Evolutionary conservation across 371 early-diverging fungal species (phyloP).

Genomic region (Haplosporangium sp.): DNA sequence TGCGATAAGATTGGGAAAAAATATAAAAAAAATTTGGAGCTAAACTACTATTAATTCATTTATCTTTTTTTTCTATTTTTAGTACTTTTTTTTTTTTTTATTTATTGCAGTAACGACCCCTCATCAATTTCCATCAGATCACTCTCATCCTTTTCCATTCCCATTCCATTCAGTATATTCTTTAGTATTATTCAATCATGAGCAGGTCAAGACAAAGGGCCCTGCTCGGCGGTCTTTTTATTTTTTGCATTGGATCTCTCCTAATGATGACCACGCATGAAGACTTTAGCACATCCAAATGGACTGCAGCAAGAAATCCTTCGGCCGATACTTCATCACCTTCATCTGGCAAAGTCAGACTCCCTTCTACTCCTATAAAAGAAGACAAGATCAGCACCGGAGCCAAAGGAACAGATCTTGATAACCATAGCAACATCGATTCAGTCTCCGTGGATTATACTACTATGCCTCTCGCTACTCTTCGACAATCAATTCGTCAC

Average conservation of each 20-base stretch:
- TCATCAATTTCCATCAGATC: too few relatives aligned
- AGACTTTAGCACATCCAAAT: background rate
- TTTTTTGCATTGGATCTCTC: constrained; percentile 48
- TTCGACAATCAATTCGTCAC: constrained; percentile 16
- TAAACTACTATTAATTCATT: too few relatives aligned
- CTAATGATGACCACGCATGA: constrained; percentile 30
- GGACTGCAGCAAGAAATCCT: constrained; percentile 4
- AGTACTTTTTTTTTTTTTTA: background rate
- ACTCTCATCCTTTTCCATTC: background rate
- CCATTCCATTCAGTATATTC: background rate
- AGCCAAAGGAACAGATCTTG: constrained; percentile 28
- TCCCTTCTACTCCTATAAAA: background rate
- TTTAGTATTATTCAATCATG: background rate
- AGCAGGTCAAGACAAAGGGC: constrained; percentile 44
- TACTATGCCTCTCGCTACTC: constrained; percentile 5
- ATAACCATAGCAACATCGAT: constrained; percentile 29
- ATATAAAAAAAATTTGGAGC: too few relatives aligned
- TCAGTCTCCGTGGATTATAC: background rate
- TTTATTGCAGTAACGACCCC: background rate
- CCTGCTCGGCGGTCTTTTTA: constrained; percentile 43
- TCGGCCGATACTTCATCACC: constrained; percentile 9
- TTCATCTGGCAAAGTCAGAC: background rate
- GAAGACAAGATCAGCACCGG: constrained; percentile 33
- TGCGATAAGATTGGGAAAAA: too few relatives aligned
- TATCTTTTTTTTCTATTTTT: background rate